These are phyloP conservation scores for Mycena latifolia DNA, from an alignment of 768 basidiomycete genomes.

Conservation along the genomic window DNA sequence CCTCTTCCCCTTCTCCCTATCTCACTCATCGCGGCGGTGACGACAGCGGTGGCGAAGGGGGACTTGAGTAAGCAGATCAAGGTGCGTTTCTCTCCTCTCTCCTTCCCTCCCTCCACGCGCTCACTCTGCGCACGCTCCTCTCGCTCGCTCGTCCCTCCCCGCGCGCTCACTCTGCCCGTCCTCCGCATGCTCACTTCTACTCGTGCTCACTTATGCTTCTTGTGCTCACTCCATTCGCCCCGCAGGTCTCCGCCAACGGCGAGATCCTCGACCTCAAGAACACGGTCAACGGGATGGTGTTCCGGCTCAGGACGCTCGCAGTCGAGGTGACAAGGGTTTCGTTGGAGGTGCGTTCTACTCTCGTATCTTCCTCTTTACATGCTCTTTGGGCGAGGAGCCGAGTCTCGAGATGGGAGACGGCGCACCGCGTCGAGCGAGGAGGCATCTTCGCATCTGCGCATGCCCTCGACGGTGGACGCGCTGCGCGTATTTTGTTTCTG, in stretches of 20 bases:
- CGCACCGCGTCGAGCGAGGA: too few relatives aligned
- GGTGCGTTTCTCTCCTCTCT: too few relatives aligned
- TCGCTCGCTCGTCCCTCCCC: background rate
- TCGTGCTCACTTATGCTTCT: conserved; percentile 82
- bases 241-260: conserved; percentile 91
- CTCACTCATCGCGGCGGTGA: conserved; percentile 80
- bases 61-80: conserved; percentile 81
- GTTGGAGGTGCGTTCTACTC: too few relatives aligned
- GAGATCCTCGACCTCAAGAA: conserved; percentile 93
- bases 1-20: background rate
- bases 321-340: conserved; percentile 89
- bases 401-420: too few relatives aligned
- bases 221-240: conserved; percentile 55
- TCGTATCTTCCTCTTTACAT: too few relatives aligned
- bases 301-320: conserved; percentile 84
- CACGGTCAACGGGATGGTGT: conserved; percentile 97
- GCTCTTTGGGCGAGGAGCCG: too few relatives aligned
- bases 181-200: too few relatives aligned
- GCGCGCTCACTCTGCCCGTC: conserved; percentile 39
- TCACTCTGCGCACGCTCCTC: background rate
- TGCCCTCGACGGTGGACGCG: too few relatives aligned
- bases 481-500: too few relatives aligned
- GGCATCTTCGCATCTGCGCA: too few relatives aligned
- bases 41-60: conserved; percentile 80
- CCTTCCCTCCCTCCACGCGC: background rate